phyloP scores from a whole-genome alignment of 1,139 yeast species.

The Zygoascus sp. region DNA sequence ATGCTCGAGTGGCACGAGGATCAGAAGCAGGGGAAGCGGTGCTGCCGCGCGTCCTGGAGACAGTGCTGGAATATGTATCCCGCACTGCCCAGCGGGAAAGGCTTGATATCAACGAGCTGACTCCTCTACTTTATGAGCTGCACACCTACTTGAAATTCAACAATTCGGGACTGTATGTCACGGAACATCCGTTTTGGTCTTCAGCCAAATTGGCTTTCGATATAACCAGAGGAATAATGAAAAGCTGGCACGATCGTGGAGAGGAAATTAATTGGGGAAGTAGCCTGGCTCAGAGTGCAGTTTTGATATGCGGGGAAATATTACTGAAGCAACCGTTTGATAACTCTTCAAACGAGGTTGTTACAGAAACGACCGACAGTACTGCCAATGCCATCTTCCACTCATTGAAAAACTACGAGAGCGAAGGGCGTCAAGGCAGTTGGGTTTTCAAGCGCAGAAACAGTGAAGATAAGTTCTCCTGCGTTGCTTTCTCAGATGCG shows the following conservation, averaged over 20 bases:
- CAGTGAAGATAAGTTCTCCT: background rate
- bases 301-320: background rate
- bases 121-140: background rate
- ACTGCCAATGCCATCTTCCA: constrained; percentile 2
- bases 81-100: no score
- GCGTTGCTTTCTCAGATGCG: background rate
- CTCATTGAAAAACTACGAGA: constrained; percentile 5
- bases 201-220: background rate
- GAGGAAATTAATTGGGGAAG: background rate
- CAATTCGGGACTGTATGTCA: background rate
- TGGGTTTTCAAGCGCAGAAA: constrained; percentile 5
- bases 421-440: background rate
- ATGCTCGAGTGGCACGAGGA: constrained; percentile 5
- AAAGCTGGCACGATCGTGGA: background rate
- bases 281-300: background rate
- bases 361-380: background rate
- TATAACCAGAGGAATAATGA: background rate
- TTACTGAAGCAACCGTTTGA: background rate
- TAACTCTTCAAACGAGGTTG: background rate
- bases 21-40: constrained; percentile 5
- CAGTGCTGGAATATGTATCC: background rate
- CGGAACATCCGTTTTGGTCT: constrained; percentile 5
- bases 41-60: constrained; percentile 1
- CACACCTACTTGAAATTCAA: background rate
- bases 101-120: background rate